Evolutionary conservation across 2,329 filamentous ascomycete genomes (phyloP), one percentile per base, ranked within the genome.

Genomic region (Penicillium rolfsii): DNA sequence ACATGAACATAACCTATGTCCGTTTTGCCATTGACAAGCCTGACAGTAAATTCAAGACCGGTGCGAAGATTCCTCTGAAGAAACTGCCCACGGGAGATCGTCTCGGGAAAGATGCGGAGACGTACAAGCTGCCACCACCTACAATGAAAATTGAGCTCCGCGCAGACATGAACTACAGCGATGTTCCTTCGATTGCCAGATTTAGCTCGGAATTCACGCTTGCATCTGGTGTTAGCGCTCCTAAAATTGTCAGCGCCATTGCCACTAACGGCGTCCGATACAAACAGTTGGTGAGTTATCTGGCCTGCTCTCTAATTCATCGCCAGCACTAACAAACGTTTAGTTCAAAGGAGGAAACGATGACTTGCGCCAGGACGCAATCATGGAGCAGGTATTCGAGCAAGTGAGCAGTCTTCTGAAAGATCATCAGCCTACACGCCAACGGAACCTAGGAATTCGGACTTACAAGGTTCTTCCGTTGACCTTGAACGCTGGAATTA

Each of bases 311-410:
- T n/a, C 52, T 9, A 24, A 24, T 8, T 41, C 40, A 5, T 9
- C 3, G n/a, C 33, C 12, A 49, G 11, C 14, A 36, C 63, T 70
- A 49, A 70, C 57, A 28, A 28, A 61, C 57, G 24, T 53, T 60
- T 64, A 87, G 82, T 88, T 97, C 73, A 99, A 99, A 82, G 93
- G 93, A 64, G 93, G 95, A 19, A 94, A 94, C 72, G 95, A 99
- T 74, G 94, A 99, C 73, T 84, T 99, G 12, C 90, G 96, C 8
- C 95, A 99, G 79, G 95, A 99, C 72, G 92, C 94, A 48, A 99
- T 88, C 81, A 99, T 99, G 96, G 96, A 99, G 77, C 95, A 99
- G 77, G 95, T 99, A 1, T 99, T 99, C 74, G 91, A 93, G 60
- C 93, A 96, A 77, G 95, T 97, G 24, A 98, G 93, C 60, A 91